phyloP scores from a whole-genome alignment of 768 basidiomycete genomes.

The Kwoniella heveanensis region DNA sequence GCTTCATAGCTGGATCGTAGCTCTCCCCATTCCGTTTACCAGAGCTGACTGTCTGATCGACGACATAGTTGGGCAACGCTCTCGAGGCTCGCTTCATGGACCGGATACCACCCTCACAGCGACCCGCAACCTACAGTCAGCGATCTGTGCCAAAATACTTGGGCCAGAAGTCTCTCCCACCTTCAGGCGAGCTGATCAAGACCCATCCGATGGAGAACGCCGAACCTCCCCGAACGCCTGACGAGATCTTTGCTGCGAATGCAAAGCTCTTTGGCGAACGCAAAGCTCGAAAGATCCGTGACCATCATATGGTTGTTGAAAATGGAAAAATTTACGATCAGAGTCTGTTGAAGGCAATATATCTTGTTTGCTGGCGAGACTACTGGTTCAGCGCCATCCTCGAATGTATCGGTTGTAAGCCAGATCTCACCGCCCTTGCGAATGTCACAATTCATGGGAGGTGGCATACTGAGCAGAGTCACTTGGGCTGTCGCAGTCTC shows the following conservation, averaged over 20 bases:
- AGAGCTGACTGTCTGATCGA: neutral
- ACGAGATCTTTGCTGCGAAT: neutral
- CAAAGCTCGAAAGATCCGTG: conserved; percentile 35
- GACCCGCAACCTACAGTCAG: neutral
- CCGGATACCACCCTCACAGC: conserved; percentile 20
- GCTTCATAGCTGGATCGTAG: too few species aligned
- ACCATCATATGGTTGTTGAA: conserved; percentile 31
- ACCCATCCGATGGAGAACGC: neutral
- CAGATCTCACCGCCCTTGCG: neutral
- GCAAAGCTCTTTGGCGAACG: neutral
- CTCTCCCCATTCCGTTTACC: too few species aligned
- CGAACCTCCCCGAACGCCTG: neutral
- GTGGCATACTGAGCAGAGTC: too few species aligned
- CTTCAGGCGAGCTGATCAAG: neutral
- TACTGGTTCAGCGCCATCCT: conserved; percentile 26
- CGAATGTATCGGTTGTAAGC: conserved; percentile 6
- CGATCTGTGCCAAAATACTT: neutral
- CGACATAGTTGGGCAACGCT: conserved; percentile 9
- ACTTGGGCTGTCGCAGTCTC: conserved; percentile 7
- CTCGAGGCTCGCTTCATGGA: conserved; percentile 20
- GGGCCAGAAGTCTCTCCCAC: neutral
- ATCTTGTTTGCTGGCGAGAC: conserved; percentile 14
- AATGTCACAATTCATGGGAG: too few species aligned
- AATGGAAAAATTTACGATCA: conserved; percentile 42
- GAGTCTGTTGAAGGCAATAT: conserved; percentile 37